Evolutionary conservation across 2,329 filamentous ascomycete species (phyloP).

Genomic region (Neofusicoccum laricinum): DNA sequence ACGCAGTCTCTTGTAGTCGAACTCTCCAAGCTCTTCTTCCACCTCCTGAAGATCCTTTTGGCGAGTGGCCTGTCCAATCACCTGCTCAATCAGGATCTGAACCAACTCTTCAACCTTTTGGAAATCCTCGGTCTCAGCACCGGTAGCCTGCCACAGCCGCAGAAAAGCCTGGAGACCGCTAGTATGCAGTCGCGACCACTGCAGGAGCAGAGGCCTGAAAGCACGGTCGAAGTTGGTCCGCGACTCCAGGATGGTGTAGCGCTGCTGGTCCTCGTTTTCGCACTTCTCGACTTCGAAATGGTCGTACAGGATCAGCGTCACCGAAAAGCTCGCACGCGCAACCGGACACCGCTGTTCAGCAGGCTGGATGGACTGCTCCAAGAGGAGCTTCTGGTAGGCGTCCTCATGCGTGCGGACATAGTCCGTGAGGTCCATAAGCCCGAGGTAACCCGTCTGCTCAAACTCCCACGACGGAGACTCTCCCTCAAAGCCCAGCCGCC

Average conservation of each 20-base stretch:
- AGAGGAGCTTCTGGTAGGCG: slow-evolving; percentile 81
- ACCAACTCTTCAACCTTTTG: slow-evolving; percentile 90
- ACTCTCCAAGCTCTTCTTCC: slow-evolving; percentile 83
- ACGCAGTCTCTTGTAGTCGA: slow-evolving; percentile 74
- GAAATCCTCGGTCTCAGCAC: slow-evolving; percentile 81
- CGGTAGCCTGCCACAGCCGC: slow-evolving; percentile 86
- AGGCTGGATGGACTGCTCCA: slow-evolving; percentile 80
- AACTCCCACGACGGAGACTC: slow-evolving; percentile 88
- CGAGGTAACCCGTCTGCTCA: slow-evolving; percentile 78
- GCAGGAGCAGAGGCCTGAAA: slow-evolving; percentile 82
- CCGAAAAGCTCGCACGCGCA: slow-evolving; percentile 78
- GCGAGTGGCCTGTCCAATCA: slow-evolving; percentile 77
- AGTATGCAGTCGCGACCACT: slow-evolving; percentile 89
- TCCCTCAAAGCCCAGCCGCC: slow-evolving; percentile 83
- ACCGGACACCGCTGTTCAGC: slow-evolving; percentile 76
- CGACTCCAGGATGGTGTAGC: slow-evolving; percentile 71
- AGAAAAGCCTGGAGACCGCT: slow-evolving; percentile 84
- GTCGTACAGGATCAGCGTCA: slow-evolving; percentile 87
- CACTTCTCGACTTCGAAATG: slow-evolving; percentile 91
- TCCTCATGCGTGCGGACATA: slow-evolving; percentile 92
- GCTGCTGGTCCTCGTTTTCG: slow-evolving; percentile 74
- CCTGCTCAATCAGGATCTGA: slow-evolving; percentile 79
- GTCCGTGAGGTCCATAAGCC: slow-evolving; percentile 96
- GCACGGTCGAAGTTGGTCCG: slow-evolving; percentile 78
- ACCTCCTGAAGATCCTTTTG: slow-evolving; percentile 82